phyloP scores from a whole-genome alignment of 257 asterid species.

The Plantago ovata region DNA sequence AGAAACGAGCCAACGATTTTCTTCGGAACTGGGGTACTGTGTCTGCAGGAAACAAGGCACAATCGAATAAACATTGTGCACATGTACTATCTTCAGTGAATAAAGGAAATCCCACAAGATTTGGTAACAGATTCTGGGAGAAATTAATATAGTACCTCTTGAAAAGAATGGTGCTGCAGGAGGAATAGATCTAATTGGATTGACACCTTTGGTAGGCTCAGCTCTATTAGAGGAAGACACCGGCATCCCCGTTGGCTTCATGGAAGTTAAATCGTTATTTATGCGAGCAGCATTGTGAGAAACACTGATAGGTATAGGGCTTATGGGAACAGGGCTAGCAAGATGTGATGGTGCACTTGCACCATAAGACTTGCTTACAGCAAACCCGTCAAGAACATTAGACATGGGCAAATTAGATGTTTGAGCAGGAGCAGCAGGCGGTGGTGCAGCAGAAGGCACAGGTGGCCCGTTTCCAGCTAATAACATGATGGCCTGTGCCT shows the following conservation, averaged over 20 bases:
- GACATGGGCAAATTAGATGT: conserved; percentile 34
- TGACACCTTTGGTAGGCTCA: conserved; percentile 36
- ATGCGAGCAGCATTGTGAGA: conserved; percentile 32
- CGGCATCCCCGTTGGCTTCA: conserved; percentile 31
- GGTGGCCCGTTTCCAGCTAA: conserved; percentile 81
- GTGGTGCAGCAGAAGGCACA: conserved; percentile 27
- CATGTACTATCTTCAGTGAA: neutral
- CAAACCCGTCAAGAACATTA: conserved; percentile 35
- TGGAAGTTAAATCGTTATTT: conserved; percentile 18
- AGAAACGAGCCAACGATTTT: conserved; percentile 81
- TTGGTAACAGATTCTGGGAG: conserved; percentile 11
- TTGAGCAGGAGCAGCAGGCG: conserved; percentile 41
- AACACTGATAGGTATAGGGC: conserved; percentile 26
- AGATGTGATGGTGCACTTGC: conserved; percentile 28
- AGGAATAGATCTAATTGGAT: conserved; percentile 36
- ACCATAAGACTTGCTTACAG: conserved; percentile 32
- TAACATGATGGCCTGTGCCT: conserved; percentile 96
- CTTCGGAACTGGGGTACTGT: conserved; percentile 85
- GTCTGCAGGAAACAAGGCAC: conserved; percentile 26
- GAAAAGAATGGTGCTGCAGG: conserved; percentile 33
- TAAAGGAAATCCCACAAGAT: neutral
- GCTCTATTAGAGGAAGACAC: conserved; percentile 31
- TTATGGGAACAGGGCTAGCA: conserved; percentile 35
- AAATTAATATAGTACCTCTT: conserved; percentile 35
- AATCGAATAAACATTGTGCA: neutral